Base-by-base conservation (phyloP, 306 rosid genomes). In the Quercus glauca region DNA sequence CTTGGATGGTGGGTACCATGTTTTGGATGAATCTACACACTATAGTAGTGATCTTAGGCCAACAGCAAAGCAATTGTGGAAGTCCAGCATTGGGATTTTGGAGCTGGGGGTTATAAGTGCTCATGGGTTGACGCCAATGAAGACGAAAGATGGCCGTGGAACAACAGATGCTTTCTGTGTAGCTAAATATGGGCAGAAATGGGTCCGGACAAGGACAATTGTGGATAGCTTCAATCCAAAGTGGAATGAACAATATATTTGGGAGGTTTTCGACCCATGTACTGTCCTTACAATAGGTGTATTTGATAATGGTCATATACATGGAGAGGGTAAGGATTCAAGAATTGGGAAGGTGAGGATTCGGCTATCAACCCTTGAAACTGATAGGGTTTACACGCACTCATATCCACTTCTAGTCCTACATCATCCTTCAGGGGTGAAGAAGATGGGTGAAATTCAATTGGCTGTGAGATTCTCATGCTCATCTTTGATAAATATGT, bases 1-100 rank as follows among this genome's bases (percentile, higher is more conserved):
- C 57, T 87, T 94, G 88, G 98, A 94, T 81, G 98, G 98, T 1
- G 98, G 98, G 41, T 94, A 90, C 77, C 98, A 94, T 83, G 98
- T 94, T 79, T 80, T 92, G 85, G 98, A 94, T 80, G 98, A 94
- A 68, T 94, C 98, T 74, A 92, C 98, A 14, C 96, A 90, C 85
- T 89, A 90, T 55, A 91, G 96, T 28, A 94, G 98, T 55, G 98
- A 94, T 86, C 96, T 92, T 43, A 89, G 98, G 89, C 98, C 98
- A 63, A 94, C 97, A 3, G 98, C 97, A 20, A 92, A 87, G 70
- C 97, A 94, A 69, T 79, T 94, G 71, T 94, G 97, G 98, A 92
- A 87, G 79, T 75, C 94, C 0, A 80, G 84, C 83, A 92, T 94
- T 72, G 98, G 98, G 65, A 80, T 91, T 79, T 85, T 92, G 19